Conservation (phyloP, 1,284 basidiomycete genomes). For the Ganoderma lingzhi region DNA sequence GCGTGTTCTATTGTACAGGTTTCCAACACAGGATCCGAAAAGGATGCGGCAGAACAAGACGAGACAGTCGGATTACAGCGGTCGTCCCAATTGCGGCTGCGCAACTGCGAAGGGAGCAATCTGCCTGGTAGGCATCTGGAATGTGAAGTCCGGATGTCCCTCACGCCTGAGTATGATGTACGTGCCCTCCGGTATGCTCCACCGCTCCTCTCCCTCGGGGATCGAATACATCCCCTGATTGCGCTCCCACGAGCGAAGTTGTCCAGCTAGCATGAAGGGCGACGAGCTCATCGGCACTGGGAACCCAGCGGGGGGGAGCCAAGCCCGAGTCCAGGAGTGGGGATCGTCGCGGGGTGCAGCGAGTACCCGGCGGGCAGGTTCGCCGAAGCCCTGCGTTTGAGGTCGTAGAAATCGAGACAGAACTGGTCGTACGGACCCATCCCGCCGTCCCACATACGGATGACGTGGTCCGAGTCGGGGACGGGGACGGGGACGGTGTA, state of each 20-base stretch:
- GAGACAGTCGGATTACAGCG: too few species aligned
- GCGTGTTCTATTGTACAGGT: not conserved
- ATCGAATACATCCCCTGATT: constrained; percentile 3
- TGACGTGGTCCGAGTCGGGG: constrained; percentile 6
- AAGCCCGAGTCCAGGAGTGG: not conserved
- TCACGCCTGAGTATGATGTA: constrained; percentile 4
- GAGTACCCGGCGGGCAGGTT: constrained; percentile 15
- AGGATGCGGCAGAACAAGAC: too few species aligned
- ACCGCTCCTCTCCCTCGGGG: constrained; percentile 13
- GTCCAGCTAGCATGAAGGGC: not conserved
- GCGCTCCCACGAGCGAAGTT: constrained; percentile 16
- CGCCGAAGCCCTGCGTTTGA: constrained; percentile 3
- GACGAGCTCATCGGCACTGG: too few species aligned
- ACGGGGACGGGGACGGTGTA: constrained; percentile 11
- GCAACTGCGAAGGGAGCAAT: not conserved
- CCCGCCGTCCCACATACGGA: constrained; percentile 21
- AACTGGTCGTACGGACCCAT: constrained; percentile 16
- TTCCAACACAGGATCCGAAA: too few species aligned
- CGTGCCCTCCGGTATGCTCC: constrained; percentile 6
- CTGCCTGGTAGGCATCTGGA: constrained; percentile 12
- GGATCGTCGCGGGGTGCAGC: constrained; percentile 1
- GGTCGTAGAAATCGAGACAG: constrained; percentile 21
- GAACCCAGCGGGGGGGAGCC: not conserved
- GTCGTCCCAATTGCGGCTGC: not conserved
- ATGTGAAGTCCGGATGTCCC: constrained; percentile 12